Base-by-base conservation (phyloP, 2,329 filamentous ascomycete species). In the Colletotrichum tropicicola region DNA sequence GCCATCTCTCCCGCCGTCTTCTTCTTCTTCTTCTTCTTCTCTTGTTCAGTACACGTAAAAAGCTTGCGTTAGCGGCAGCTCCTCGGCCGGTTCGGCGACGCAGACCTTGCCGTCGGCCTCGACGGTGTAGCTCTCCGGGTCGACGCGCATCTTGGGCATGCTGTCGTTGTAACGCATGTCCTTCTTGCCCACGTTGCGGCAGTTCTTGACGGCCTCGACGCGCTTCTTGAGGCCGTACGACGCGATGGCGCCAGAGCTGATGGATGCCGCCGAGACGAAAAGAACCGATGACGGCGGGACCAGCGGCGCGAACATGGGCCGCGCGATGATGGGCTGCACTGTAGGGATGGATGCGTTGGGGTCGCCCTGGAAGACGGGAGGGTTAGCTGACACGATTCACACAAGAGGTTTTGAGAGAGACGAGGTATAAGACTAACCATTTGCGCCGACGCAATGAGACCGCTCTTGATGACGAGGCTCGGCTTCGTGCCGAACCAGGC, bases 151-250 rank as follows among this genome's bases (percentile, higher is more conserved):
- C 80, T 85, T 88, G 13, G 95, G 95, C 87, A 89, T 93, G 58
- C 79, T 79, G 73, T 93, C 89, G 77, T 98, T 98, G 78, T 89
- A 94, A 74, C 93, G 94, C 94, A 98, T 97, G 78, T 98, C 92
- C 71, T 79, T 84, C 85, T 98, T 98, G 44, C 90, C 84, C 45
- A 97, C 85, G 30, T 77, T 86, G 64, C 94, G 85, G 77, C 94
- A 97, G 59, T 87, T 87, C 73, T 85, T 89, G 51, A 98, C 93
- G 4, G 92, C 82, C 80, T 96, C 92, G 68, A 98, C 81, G 48
- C 92, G 88, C 78, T 94, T 97, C 71, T 85, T 86, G 67, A 98
- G 82, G 3, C 87, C 88, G 77, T 98, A 98, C 3, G 82, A 82
- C n/a, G 84, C 83, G 43, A 94, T 86, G 4, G 83, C 82, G 48